phyloP scores from a whole-genome alignment of 148 eudicot species.

The Persicaria maculosa region DNA sequence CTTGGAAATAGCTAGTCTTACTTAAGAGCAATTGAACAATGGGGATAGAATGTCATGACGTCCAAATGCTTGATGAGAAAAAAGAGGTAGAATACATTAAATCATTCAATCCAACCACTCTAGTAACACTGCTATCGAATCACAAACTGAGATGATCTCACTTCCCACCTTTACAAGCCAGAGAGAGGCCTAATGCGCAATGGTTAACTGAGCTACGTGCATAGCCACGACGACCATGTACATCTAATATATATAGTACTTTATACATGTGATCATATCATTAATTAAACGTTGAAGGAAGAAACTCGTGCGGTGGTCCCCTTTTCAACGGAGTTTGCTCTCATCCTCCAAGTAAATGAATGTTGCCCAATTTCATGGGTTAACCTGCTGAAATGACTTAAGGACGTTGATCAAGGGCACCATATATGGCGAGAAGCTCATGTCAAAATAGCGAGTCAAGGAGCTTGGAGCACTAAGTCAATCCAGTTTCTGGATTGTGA shows the following conservation, averaged over 20 bases:
- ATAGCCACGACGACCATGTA: background rate
- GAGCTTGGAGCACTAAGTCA: constrained; percentile 13
- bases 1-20: no score
- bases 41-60: background rate
- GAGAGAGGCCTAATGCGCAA: background rate
- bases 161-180: no score
- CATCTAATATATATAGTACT: background rate
- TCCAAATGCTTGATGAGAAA: background rate
- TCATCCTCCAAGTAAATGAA: background rate
- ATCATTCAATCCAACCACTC: background rate
- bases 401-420: background rate
- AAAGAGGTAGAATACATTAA: background rate
- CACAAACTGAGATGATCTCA: background rate
- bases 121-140: background rate
- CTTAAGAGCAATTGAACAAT: no score
- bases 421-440: background rate
- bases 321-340: background rate
- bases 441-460: background rate
- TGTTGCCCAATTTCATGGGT: background rate
- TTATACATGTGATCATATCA: background rate
- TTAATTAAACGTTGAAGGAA: background rate
- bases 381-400: background rate
- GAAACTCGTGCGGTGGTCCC: no score
- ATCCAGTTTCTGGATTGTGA: constrained; percentile 41
- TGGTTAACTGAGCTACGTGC: background rate